Evolutionary conservation across 2,329 filamentous ascomycete species (phyloP).

Genomic region (Mycosphaerelloides madeirae): DNA sequence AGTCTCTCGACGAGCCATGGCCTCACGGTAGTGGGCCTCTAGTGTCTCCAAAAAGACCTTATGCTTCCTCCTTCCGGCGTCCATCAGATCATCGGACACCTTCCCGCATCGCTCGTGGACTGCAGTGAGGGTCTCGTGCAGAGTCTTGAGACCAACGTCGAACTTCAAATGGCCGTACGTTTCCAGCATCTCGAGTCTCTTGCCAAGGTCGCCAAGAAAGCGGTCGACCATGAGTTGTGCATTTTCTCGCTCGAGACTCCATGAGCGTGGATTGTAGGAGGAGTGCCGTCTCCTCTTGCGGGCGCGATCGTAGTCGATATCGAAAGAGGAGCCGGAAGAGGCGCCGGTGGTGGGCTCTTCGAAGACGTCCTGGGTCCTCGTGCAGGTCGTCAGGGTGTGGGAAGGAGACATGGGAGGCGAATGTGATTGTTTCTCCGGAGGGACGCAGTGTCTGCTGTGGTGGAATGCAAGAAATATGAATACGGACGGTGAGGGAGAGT

Average conservation of each 20-base stretch:
- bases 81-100: conserved; percentile 84
- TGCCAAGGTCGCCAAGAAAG: conserved; percentile 80
- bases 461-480: no score
- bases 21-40: conserved; percentile 81
- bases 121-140: conserved; percentile 78
- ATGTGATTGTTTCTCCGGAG: no score
- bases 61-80: conserved; percentile 75
- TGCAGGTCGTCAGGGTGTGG: conserved; percentile 13
- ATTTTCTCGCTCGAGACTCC: conserved; percentile 45
- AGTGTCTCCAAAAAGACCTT: conserved; percentile 90
- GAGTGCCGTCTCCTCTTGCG: conserved; percentile 43
- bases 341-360: conserved; percentile 43
- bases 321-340: conserved; percentile 30
- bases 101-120: conserved; percentile 85
- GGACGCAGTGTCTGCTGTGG: no score
- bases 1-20: conserved; percentile 75
- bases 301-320: conserved; percentile 34
- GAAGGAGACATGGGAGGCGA: conserved; percentile 6
- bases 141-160: conserved; percentile 77
- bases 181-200: conserved; percentile 82
- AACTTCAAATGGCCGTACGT: conserved; percentile 77
- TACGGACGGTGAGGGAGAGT: no score
- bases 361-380: conserved; percentile 29
- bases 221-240: conserved; percentile 57
- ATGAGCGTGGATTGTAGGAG: conserved; percentile 42